Percentiles rank a stretch among this genome's conserved stretches.
These are phyloP conservation scores for Micromonas pusilla DNA, from an alignment of 139 green algal genomes.

Conservation along the genomic window DNA sequence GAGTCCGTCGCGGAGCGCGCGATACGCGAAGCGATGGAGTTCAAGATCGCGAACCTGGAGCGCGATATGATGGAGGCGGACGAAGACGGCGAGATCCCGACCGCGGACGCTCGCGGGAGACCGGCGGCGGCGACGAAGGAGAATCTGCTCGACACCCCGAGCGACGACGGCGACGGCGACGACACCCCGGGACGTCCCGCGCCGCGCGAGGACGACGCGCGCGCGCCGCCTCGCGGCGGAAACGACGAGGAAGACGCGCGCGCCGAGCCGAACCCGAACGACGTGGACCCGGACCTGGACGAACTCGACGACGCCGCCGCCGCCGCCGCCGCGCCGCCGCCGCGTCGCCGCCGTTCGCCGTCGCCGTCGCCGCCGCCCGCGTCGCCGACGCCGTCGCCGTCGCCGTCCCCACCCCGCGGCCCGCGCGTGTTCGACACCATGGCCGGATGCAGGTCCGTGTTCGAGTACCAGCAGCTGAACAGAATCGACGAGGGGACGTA, in stretches of 20 bases:
- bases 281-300: neutral
- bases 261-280: neutral
- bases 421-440: neutral
- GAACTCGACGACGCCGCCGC: neutral
- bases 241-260: neutral
- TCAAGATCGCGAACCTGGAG: neutral
- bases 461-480: constrained; percentile 75
- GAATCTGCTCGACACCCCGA: too few species aligned
- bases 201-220: too few species aligned
- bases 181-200: too few species aligned
- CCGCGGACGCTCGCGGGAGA: too few species aligned
- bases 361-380: too few species aligned
- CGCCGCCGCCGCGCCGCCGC: too few species aligned
- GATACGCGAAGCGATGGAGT: neutral
- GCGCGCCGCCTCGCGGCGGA: neutral
- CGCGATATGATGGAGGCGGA: neutral
- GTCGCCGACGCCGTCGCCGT: neutral
- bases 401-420: too few species aligned
- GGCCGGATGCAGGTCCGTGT: constrained; percentile 64
- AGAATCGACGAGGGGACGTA: constrained; percentile 81
- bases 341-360: neutral
- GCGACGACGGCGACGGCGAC: neutral
- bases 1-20: neutral
- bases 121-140: too few species aligned
- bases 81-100: neutral